Conservation (phyloP, 1,284 basidiomycete genomes). For the Mrakiaceae sp. region DNA sequence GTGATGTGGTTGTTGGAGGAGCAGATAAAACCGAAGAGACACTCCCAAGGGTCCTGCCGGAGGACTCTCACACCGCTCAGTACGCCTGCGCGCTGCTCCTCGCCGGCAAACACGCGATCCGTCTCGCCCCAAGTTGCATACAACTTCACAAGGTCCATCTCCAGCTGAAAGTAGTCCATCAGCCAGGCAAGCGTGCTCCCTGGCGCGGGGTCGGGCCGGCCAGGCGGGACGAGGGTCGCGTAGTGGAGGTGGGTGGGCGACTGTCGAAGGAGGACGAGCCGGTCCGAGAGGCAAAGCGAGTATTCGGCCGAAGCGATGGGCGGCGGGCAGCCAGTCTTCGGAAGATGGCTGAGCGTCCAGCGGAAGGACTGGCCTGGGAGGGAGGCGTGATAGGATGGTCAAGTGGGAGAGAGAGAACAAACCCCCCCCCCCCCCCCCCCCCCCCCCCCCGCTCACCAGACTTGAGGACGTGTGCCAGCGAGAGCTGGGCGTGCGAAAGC, state of each 20-base stretch:
- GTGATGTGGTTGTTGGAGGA: slow-evolving; percentile 95
- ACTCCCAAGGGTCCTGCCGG: slow-evolving; percentile 93
- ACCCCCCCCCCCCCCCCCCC: too few relatives aligned
- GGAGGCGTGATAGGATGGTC: too few relatives aligned
- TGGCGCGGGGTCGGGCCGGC: slow-evolving; percentile 16
- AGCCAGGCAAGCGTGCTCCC: slow-evolving; percentile 62
- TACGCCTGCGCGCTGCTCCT: slow-evolving; percentile 48
- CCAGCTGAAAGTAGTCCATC: slow-evolving; percentile 79
- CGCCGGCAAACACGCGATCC: slow-evolving; percentile 62
- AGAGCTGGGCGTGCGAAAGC: background rate
- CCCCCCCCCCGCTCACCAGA: too few relatives aligned
- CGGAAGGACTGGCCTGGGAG: slow-evolving; percentile 12
- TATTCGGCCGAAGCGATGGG: slow-evolving; percentile 5
- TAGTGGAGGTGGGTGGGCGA: slow-evolving; percentile 56
- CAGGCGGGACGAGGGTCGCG: slow-evolving; percentile 49
- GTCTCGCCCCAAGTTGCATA: slow-evolving; percentile 63
- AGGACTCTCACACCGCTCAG: slow-evolving; percentile 51
- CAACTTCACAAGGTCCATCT: slow-evolving; percentile 58
- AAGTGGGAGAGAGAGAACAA: too few relatives aligned
- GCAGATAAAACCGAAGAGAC: slow-evolving; percentile 90
- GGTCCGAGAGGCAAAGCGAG: slow-evolving; percentile 24
- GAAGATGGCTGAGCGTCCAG: slow-evolving; percentile 5
- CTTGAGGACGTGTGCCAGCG: slow-evolving; percentile 13
- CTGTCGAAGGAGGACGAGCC: slow-evolving; percentile 73
- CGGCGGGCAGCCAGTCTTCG: background rate